Conservation (phyloP, 73 alveolate genomes). For the Paramecium tetraurelia region DNA sequence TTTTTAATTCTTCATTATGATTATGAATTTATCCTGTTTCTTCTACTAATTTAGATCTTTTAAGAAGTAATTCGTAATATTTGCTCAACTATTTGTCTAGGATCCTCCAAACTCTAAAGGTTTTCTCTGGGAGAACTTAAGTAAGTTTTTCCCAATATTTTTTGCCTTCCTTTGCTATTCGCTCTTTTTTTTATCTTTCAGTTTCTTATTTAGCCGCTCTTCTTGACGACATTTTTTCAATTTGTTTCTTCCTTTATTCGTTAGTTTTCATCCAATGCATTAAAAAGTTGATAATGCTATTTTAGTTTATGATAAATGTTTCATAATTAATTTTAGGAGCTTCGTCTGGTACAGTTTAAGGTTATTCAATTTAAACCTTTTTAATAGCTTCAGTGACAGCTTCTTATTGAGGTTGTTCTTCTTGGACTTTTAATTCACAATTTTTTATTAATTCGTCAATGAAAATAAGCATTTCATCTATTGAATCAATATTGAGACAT, state of each 20-base stretch:
- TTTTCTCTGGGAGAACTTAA: slow-evolving; percentile 75
- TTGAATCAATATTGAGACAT: slow-evolving; percentile 78
- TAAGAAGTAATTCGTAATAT: slow-evolving; percentile 78
- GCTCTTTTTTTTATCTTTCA: slow-evolving; percentile 86
- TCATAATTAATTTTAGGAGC: slow-evolving; percentile 70
- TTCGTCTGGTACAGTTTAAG: not conserved
- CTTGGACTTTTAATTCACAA: slow-evolving; percentile 41
- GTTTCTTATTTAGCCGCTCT: slow-evolving; percentile 75
- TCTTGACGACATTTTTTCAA: slow-evolving; percentile 63
- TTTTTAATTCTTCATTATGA: slow-evolving; percentile 89
- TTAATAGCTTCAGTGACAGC: slow-evolving; percentile 9
- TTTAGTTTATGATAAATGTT: slow-evolving; percentile 63
- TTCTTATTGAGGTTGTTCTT: slow-evolving; percentile 14
- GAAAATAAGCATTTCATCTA: slow-evolving; percentile 79
- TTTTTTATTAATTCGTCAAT: slow-evolving; percentile 61
- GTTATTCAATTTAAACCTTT: slow-evolving; percentile 5
- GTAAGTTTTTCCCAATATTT: slow-evolving; percentile 88
- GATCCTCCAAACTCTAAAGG: slow-evolving; percentile 83
- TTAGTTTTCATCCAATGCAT: slow-evolving; percentile 70
- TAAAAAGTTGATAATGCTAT: slow-evolving; percentile 76
- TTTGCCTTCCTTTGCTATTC: slow-evolving; percentile 82
- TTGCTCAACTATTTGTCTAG: slow-evolving; percentile 79
- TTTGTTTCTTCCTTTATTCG: slow-evolving; percentile 75
- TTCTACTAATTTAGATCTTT: slow-evolving; percentile 84
- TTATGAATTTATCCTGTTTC: slow-evolving; percentile 92